phyloP scores from a whole-genome alignment of 2,329 filamentous ascomycete species.

The Calonectria pteridis region DNA sequence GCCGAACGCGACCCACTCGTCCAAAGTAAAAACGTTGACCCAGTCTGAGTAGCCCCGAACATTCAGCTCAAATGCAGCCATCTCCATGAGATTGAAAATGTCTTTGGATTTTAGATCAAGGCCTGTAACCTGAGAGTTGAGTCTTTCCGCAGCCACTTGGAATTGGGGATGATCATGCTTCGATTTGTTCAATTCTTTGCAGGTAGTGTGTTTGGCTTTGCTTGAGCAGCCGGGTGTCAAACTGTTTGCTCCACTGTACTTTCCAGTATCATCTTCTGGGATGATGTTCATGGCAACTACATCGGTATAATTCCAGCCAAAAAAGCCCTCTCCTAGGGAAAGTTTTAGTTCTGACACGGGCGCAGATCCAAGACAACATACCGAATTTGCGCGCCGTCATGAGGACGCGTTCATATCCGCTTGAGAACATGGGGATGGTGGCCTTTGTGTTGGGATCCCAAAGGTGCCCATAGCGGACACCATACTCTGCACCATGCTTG shows the following conservation, averaged over 20 bases:
- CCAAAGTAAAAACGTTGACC: neutral
- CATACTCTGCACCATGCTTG: neutral
- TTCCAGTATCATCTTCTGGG: neutral
- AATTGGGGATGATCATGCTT: neutral
- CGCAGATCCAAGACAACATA: neutral
- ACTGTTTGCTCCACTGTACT: neutral
- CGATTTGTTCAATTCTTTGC: neutral
- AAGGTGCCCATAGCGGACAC: neutral
- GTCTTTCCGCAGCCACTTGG: neutral
- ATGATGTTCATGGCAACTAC: neutral
- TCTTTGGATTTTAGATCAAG: neutral
- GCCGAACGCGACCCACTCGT: slow-evolving; percentile 1
- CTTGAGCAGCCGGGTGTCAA: neutral
- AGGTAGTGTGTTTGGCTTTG: neutral
- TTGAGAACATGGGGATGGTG: slow-evolving; percentile 3
- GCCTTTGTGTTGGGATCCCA: neutral
- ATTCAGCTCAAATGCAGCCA: neutral
- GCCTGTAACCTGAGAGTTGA: neutral
- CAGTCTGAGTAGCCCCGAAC: slow-evolving; percentile 1
- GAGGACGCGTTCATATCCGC: neutral
- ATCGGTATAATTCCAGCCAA: slow-evolving; percentile 3
- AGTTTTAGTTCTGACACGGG: neutral
- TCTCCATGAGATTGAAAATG: neutral
- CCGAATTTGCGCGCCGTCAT: slow-evolving; percentile 7
- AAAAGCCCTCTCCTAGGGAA: neutral